Evolutionary conservation across 371 early-diverging fungal species (phyloP), one percentile per base, ranked within the genome.

Genomic region (Mortierella sp.): DNA sequence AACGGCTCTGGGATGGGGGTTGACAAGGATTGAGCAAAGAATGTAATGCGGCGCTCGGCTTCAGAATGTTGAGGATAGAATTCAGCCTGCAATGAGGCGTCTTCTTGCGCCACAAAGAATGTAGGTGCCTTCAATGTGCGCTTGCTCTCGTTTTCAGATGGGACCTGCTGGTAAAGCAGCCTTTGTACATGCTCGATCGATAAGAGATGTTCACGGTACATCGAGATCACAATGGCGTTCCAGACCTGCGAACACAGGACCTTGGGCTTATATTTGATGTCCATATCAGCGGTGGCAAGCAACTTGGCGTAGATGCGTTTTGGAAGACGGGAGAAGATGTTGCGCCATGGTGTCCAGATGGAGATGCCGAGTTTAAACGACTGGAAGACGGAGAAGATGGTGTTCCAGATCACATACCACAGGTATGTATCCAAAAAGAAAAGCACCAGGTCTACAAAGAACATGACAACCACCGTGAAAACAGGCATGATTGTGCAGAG

Each of bases 351-450:
- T 0, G 94, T 90, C 89, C 94, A 91, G 56, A 94, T 92, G 3
- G 94, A 94, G 31, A 94, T 86, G 31, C 94, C 95, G 15, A 92
- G 86, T 50, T 90, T 88, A 57, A 96, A 92, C 1, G 95, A 90
- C 43, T 89, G 84, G 23, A 88, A 87, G 23, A 94, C 92, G 0
- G 93, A 93, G 58, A 94, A 92, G 30, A 92, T 72, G 2, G 92
- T 90, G 79, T 89, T 93, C 90, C 92, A 93, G 51, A 94, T 91
- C 43, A 94, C 92, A 70, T 94, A 96, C 95, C 96, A 96, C 42
- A 96, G 83, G 68, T 95, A 96, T 0, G 95, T 94, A 60, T 95
- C 95, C 72, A 95, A 79, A 81, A 95, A 94, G 80, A 92, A 95
- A 26, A 96, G 84, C 8, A 91, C 83, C 41, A 94, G 63, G 56